Base-by-base conservation (phyloP, 2,329 filamentous ascomycete species). In the Aspergillus versicolor region DNA sequence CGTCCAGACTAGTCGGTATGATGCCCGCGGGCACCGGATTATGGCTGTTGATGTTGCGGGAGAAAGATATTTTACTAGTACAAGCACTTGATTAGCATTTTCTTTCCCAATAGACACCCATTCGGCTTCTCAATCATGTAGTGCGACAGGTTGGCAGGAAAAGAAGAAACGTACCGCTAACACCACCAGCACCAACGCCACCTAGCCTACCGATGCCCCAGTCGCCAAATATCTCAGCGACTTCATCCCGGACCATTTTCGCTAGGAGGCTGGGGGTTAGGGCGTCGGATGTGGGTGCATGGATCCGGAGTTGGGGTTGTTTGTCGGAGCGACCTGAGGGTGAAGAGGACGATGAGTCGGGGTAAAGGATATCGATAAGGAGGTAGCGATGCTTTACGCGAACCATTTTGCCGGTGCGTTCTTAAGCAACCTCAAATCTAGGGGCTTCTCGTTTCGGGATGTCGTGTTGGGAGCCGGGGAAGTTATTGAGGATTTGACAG, bases 361-460 rank as follows among this genome's bases (percentile, higher is more conserved):
- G 91, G 68, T 97, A 97, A 46, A 97, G 82, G 63, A 97, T 92
- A 71, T 96, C 91, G 61, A 97, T 85, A n/a, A 97, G 86, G 17
- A 99, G 84, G 74, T 99, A 99, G 67, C 94, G 88, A 75, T 96
- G 89, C 77, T 99, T 99, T 65, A 97, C 85, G 70, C 94, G 91
- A 59, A 99, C 94, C 94, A 99, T 53, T 17, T 45, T 37, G 22
- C 22, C 5, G 5, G 11, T 47, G 12, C 5, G 9, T 47, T 21
- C 17, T 37, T 2, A n/a, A 19, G 13, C 21, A n/a, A 15, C 11
- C 11, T 15, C 19, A 13, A 21, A 30, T 38, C n/a, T 30, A 24
- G 38, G 11, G 2, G 21, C n/a, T 21, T n/a, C 9, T 12, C 13
- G 19, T 13, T 50, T 34, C 13, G 17, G 32, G 34, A 37, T 12